These are phyloP conservation scores for Tausonia pullulans DNA, from an alignment of 1,284 basidiomycete genomes.

Conservation along the genomic window DNA sequence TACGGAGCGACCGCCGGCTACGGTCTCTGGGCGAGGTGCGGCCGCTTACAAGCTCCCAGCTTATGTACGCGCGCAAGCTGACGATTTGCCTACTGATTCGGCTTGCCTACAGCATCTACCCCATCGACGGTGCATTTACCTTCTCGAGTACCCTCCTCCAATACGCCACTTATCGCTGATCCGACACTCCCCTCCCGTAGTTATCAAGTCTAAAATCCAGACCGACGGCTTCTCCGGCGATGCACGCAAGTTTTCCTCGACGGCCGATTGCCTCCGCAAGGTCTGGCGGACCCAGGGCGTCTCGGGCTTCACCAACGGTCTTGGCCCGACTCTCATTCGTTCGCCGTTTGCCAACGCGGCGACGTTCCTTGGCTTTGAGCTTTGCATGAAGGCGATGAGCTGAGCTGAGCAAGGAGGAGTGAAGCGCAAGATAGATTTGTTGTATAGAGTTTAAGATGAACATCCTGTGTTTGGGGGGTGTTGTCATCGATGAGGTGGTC, in stretches of 20 bases:
- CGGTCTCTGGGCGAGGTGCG: constrained; percentile 45
- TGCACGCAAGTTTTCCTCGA: constrained; percentile 67
- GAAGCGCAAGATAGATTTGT: background rate
- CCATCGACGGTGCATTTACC: constrained; percentile 8
- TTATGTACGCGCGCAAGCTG: constrained; percentile 34
- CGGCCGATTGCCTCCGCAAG: constrained; percentile 67
- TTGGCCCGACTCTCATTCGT: constrained; percentile 62
- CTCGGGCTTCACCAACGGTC: constrained; percentile 75
- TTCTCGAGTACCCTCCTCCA: constrained; percentile 9
- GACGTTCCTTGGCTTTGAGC: constrained; percentile 84
- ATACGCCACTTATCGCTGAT: constrained; percentile 16
- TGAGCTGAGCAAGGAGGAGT: background rate
- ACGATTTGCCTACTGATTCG: constrained; percentile 19
- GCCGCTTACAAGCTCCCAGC: background rate
- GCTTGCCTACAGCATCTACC: constrained; percentile 1
- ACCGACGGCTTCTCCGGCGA: constrained; percentile 72
- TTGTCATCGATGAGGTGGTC: background rate
- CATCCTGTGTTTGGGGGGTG: background rate
- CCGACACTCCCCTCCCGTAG: constrained; percentile 56
- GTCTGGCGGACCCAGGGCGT: constrained; percentile 73
- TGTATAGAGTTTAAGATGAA: background rate
- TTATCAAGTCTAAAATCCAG: constrained; percentile 91
- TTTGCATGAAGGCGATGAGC: constrained; percentile 47
- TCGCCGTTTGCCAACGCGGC: constrained; percentile 81
- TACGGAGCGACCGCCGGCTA: constrained; percentile 81